A percentile compares a stretch with the other conserved stretches of the same genome.
These are phyloP conservation scores for Bassia scoparia DNA, from an alignment of 148 eudicot species.

Conservation along the genomic window DNA sequence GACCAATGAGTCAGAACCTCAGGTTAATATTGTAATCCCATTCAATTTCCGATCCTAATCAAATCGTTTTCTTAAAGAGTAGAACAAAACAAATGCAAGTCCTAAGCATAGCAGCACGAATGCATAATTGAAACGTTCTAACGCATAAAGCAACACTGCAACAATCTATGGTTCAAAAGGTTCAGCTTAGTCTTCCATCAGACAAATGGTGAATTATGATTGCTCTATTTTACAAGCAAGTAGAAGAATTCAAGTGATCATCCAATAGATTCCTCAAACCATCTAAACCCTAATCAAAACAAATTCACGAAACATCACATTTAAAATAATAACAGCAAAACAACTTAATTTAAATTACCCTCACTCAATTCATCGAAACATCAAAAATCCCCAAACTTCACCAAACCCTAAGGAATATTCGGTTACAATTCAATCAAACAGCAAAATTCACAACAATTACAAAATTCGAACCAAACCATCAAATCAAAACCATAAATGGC, in stretches of 20 bases:
- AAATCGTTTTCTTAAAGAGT: neutral
- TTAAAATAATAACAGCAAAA: neutral
- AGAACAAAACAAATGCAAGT: neutral
- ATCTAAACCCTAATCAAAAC: neutral
- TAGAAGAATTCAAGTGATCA: neutral
- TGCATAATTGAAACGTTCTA: neutral
- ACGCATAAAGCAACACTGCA: neutral
- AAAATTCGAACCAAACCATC: neutral
- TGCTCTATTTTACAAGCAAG: neutral
- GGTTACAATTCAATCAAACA: neutral
- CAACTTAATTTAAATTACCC: neutral
- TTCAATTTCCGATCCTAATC: neutral
- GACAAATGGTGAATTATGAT: neutral
- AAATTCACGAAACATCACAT: neutral
- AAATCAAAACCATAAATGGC: neutral
- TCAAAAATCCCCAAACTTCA: neutral
- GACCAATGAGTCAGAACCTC: neutral
- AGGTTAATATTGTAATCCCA: neutral
- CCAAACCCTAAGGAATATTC: neutral
- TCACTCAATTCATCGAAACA: neutral
- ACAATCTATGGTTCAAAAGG: neutral
- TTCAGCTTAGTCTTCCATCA: neutral
- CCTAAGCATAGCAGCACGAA: neutral
- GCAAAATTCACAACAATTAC: neutral
- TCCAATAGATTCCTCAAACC: neutral